A percentile compares a stretch with the other conserved stretches of the same genome.
These are phyloP conservation scores for Blastomyces silverae DNA, from an alignment of 2,329 filamentous ascomycete genomes.

Conservation along the genomic window DNA sequence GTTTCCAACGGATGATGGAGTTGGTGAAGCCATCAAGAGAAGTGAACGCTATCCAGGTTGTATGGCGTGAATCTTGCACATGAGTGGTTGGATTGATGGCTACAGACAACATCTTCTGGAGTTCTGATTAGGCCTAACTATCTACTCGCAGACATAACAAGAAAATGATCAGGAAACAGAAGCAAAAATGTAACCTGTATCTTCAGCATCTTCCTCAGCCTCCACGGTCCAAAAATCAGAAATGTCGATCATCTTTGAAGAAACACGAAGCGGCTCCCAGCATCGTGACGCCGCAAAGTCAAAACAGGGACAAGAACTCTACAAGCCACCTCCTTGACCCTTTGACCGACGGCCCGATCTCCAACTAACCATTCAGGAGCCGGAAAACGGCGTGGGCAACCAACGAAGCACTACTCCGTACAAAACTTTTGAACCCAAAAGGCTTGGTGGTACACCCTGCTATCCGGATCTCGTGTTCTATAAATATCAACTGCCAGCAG, in stretches of 20 bases:
- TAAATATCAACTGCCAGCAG: not conserved
- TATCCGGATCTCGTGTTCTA: slow-evolving; percentile 1
- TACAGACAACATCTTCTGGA: not conserved
- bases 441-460: too few relatives aligned
- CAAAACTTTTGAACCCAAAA: not conserved
- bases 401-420: too few relatives aligned
- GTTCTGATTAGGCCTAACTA: not conserved
- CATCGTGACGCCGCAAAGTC: not conserved
- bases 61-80: not conserved
- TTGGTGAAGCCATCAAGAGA: not conserved
- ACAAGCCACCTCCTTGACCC: not conserved
- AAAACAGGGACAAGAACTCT: not conserved
- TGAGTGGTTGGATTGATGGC: not conserved
- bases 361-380: not conserved
- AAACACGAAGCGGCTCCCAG: slow-evolving; percentile 2
- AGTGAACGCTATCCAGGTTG: not conserved
- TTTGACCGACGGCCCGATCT: not conserved
- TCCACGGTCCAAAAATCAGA: not conserved
- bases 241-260: not conserved
- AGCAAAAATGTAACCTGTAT: not conserved
- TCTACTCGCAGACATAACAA: not conserved
- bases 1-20: not conserved
- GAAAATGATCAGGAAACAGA: not conserved
- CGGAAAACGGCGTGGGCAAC: not conserved
- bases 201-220: not conserved